Conservation (phyloP, 768 basidiomycete species). For the Kwoniella sp. region DNA sequence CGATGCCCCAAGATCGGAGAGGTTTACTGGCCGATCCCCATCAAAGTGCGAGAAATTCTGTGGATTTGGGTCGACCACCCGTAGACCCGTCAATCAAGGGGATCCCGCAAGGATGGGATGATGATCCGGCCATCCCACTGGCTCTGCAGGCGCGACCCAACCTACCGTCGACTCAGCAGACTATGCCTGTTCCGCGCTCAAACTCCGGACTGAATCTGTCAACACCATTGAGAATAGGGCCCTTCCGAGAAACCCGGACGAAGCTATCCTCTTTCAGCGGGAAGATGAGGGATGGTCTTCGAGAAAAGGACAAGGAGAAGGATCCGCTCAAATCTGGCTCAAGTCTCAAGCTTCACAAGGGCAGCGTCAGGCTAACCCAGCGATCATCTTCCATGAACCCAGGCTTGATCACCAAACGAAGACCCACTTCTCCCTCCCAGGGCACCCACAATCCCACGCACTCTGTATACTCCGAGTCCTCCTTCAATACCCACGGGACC, state of each 20-base stretch:
- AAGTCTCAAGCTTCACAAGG: conserved; percentile 9
- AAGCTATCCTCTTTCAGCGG: conserved; percentile 24
- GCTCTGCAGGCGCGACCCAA: neutral
- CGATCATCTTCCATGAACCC: conserved; percentile 5
- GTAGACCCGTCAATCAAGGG: conserved; percentile 34
- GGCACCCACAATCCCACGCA: conserved; percentile 4
- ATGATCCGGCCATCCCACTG: conserved; percentile 21
- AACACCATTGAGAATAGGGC: neutral
- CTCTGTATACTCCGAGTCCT: conserved; percentile 9
- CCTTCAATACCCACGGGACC: conserved; percentile 9
- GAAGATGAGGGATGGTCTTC: conserved; percentile 4
- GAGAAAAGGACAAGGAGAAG: conserved; percentile 5
- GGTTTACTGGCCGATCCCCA: neutral
- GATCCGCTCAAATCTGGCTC: neutral
- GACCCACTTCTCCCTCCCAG: conserved; percentile 3
- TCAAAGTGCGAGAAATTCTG: neutral
- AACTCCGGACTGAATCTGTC: neutral
- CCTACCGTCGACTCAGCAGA: neutral
- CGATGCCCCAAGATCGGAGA: neutral
- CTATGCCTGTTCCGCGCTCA: neutral
- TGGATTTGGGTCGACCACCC: conserved; percentile 9
- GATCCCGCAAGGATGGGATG: conserved; percentile 39
- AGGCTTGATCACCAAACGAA: neutral
- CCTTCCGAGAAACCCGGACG: conserved; percentile 17
- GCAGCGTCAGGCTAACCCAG: conserved; percentile 5